phyloP scores from a whole-genome alignment of 805 yeast genomes.

The Vanderwaltozyma polyspora region DNA sequence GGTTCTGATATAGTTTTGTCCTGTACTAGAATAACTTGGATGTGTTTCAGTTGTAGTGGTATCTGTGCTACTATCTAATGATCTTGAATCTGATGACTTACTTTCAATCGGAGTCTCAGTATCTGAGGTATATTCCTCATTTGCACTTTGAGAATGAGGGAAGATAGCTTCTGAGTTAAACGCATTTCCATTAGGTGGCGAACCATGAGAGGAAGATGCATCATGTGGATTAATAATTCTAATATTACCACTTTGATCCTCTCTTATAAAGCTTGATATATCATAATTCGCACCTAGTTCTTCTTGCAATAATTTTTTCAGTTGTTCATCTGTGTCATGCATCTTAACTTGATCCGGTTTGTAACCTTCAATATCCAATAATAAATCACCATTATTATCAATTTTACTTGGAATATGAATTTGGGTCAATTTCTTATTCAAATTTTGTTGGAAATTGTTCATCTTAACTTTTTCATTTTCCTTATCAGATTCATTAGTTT shows the following conservation, averaged over 20 bases:
- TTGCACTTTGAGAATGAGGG: not conserved
- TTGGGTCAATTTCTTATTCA: slow-evolving; percentile 53
- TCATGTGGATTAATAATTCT: slow-evolving; percentile 37
- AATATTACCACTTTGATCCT: slow-evolving; percentile 58
- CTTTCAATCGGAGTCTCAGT: not conserved
- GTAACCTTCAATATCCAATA: slow-evolving; percentile 91
- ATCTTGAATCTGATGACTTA: not conserved
- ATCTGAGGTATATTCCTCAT: slow-evolving; percentile 1
- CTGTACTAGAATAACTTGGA: not conserved
- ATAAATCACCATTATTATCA: slow-evolving; percentile 80
- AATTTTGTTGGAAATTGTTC: slow-evolving; percentile 26
- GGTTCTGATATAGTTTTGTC: slow-evolving; percentile 58
- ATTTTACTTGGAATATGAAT: slow-evolving; percentile 80
- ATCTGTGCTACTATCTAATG: not conserved
- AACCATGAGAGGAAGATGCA: slow-evolving; percentile 13
- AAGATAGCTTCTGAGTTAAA: slow-evolving; percentile 1
- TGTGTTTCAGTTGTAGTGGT: not conserved
- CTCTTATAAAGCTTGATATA: slow-evolving; percentile 35
- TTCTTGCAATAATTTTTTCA: slow-evolving; percentile 61
- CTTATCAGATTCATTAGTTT: not conserved
- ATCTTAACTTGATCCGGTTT: slow-evolving; percentile 74
- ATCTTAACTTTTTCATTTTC: slow-evolving; percentile 2
- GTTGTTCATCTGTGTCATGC: slow-evolving; percentile 62
- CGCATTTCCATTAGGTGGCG: slow-evolving; percentile 11
- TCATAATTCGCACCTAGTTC: slow-evolving; percentile 54